Conservation (phyloP, 2,329 filamentous ascomycete species). For the Dichotomopilus funicola region DNA sequence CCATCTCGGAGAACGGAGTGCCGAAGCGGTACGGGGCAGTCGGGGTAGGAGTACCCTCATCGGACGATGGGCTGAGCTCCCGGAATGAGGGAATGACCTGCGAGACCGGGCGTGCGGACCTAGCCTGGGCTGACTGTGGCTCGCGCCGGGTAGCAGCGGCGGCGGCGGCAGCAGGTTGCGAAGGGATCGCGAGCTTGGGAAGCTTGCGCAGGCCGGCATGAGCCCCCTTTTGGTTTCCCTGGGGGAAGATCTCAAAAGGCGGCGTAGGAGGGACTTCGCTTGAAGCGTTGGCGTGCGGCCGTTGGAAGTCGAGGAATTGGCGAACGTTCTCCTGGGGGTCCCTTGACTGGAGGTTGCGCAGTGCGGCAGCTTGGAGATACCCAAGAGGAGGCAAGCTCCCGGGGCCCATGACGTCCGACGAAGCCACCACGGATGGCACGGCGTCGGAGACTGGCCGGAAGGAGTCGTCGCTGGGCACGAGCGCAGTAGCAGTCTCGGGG, state of each 20-base stretch:
- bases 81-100: constrained; percentile 24
- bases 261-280: constrained; percentile 62
- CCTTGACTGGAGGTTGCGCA: constrained; percentile 61
- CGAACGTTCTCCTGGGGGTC: constrained; percentile 91
- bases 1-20: constrained; percentile 88
- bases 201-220: constrained; percentile 52
- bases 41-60: constrained; percentile 52
- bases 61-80: constrained; percentile 21
- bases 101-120: constrained; percentile 21
- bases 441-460: constrained; percentile 66
- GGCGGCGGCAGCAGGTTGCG: constrained; percentile 26
- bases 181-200: constrained; percentile 57
- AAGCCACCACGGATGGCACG: constrained; percentile 78
- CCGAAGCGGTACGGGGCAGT: constrained; percentile 65
- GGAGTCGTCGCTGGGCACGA: constrained; percentile 48
- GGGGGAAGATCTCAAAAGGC: constrained; percentile 58
- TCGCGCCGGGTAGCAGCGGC: constrained; percentile 26
- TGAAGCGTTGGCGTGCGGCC: constrained; percentile 39
- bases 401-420: constrained; percentile 81
- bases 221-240: constrained; percentile 29
- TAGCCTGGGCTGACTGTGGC: constrained; percentile 22
- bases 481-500: constrained; percentile 53
- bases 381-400: constrained; percentile 55
- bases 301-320: constrained; percentile 84
- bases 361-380: constrained; percentile 65